Percentiles rank a stretch among this genome's conserved stretches.
Evolutionary conservation across 192 early-diverging fungal genomes (phyloP).

Genomic region (Gaertneriomyces semiglobifer): DNA sequence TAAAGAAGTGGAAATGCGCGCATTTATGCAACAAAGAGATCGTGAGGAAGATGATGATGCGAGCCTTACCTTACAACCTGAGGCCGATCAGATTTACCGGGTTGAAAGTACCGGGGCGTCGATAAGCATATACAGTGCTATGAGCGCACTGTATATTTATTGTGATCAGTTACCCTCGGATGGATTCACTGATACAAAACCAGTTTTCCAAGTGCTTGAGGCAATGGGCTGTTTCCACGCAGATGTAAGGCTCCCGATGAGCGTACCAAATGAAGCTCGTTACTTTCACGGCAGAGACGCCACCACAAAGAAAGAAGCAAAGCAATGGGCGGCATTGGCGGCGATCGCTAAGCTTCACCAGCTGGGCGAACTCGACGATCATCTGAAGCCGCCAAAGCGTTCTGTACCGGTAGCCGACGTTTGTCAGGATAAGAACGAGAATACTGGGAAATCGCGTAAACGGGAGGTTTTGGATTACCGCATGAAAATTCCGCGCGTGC

Average conservation of each 20-base stretch:
- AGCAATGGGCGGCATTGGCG: conserved; percentile 65
- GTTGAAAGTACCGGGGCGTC: conserved; percentile 20
- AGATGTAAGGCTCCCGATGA: conserved; percentile 27
- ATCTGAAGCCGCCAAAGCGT: conserved; percentile 51
- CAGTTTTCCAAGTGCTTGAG: not conserved
- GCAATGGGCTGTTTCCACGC: not conserved
- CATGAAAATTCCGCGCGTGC: conserved; percentile 9
- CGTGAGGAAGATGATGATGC: conserved; percentile 6
- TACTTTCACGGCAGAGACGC: not conserved
- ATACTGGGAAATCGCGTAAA: not conserved
- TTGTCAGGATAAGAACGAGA: not conserved
- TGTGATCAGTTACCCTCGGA: conserved; percentile 73
- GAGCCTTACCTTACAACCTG: conserved; percentile 4
- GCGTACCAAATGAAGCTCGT: conserved; percentile 10
- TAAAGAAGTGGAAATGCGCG: conserved; percentile 14
- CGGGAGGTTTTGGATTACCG: conserved; percentile 12
- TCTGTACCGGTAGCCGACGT: conserved; percentile 3
- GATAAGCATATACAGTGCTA: conserved; percentile 9
- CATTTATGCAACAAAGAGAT: conserved; percentile 2
- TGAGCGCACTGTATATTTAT: conserved; percentile 52
- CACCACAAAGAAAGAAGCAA: conserved; percentile 61
- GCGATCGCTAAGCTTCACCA: conserved; percentile 61
- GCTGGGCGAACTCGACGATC: conserved; percentile 63
- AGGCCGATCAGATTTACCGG: conserved; percentile 35
- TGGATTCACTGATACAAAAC: conserved; percentile 20